These are phyloP conservation scores for Mycena filopes DNA, from an alignment of 768 basidiomycete species.

Conservation along the genomic window DNA sequence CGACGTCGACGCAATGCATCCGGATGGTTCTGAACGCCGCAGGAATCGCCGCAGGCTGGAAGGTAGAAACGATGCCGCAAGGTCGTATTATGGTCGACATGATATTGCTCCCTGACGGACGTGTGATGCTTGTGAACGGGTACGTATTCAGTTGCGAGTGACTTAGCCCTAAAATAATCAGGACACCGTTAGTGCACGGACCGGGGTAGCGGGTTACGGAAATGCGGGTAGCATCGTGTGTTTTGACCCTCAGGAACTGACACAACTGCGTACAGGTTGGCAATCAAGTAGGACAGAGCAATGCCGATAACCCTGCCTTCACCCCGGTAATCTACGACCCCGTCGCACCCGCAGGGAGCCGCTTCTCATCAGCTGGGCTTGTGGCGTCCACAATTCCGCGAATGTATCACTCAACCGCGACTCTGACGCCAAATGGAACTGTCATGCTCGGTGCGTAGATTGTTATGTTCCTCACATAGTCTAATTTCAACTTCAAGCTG, in stretches of 20 bases:
- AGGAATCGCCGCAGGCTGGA: conserved; percentile 57
- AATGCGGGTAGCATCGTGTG: conserved; percentile 34
- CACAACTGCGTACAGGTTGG: conserved; percentile 35
- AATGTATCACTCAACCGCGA: conserved; percentile 49
- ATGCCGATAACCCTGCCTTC: conserved; percentile 50
- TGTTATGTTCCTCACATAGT: neutral
- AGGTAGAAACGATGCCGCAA: conserved; percentile 55
- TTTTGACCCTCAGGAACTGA: neutral
- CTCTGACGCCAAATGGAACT: conserved; percentile 43
- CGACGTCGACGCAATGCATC: conserved; percentile 56
- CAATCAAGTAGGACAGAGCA: conserved; percentile 48
- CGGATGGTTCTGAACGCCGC: conserved; percentile 52
- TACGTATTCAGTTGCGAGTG: neutral
- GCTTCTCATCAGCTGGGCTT: conserved; percentile 44
- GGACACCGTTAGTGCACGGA: conserved; percentile 36
- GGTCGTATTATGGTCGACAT: conserved; percentile 51
- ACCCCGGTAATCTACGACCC: conserved; percentile 48
- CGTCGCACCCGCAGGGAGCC: conserved; percentile 40
- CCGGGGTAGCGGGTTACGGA: conserved; percentile 53
- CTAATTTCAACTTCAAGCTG: conserved; percentile 43
- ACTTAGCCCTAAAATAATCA: neutral
- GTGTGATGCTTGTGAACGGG: conserved; percentile 55
- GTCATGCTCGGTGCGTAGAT: conserved; percentile 39
- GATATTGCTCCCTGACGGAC: conserved; percentile 52
- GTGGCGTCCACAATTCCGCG: conserved; percentile 44